A percentile compares a stretch with the other conserved stretches of the same genome.
These are phyloP conservation scores for Lachnellula hyalina DNA, from an alignment of 2,329 filamentous ascomycete genomes.

Conservation along the genomic window DNA sequence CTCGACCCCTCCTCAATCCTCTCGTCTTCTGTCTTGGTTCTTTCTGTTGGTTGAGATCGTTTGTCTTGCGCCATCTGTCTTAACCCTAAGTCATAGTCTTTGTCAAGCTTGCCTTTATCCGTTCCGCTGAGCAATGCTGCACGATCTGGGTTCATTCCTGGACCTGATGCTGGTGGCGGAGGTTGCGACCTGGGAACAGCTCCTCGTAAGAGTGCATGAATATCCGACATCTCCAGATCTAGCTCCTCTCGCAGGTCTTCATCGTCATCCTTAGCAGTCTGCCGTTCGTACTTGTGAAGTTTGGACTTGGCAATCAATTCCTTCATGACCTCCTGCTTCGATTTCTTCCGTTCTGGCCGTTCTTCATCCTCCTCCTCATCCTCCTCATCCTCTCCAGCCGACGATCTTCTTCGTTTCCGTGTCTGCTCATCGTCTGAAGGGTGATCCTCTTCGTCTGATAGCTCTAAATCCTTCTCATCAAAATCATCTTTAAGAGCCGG, in stretches of 20 bases:
- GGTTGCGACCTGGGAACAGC: slow-evolving; percentile 45
- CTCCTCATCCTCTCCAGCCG: slow-evolving; percentile 44
- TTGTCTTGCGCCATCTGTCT: slow-evolving; percentile 79
- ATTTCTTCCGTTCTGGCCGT: slow-evolving; percentile 80
- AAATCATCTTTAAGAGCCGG: slow-evolving; percentile 64
- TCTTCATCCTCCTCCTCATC: slow-evolving; percentile 46
- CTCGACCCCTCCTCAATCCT: slow-evolving; percentile 71
- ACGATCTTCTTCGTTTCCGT: slow-evolving; percentile 52
- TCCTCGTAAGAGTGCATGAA: slow-evolving; percentile 65
- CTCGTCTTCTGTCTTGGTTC: slow-evolving; percentile 89
- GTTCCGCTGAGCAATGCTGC: slow-evolving; percentile 53
- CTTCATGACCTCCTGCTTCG: slow-evolving; percentile 95
- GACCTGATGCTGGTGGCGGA: slow-evolving; percentile 31
- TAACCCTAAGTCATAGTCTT: slow-evolving; percentile 80
- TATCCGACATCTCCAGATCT: slow-evolving; percentile 73
- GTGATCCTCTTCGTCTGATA: slow-evolving; percentile 52
- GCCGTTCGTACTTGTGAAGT: slow-evolving; percentile 87
- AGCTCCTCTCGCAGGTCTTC: slow-evolving; percentile 80
- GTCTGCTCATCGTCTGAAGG: slow-evolving; percentile 47
- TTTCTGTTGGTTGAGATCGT: slow-evolving; percentile 76
- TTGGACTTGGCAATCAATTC: slow-evolving; percentile 98
- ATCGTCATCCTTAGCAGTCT: slow-evolving; percentile 88
- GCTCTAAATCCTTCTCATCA: slow-evolving; percentile 65
- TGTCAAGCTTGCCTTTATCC: slow-evolving; percentile 66
- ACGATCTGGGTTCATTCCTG: slow-evolving; percentile 58